phyloP scores from a whole-genome alignment of 305 asterid species.

The Vinca major region DNA sequence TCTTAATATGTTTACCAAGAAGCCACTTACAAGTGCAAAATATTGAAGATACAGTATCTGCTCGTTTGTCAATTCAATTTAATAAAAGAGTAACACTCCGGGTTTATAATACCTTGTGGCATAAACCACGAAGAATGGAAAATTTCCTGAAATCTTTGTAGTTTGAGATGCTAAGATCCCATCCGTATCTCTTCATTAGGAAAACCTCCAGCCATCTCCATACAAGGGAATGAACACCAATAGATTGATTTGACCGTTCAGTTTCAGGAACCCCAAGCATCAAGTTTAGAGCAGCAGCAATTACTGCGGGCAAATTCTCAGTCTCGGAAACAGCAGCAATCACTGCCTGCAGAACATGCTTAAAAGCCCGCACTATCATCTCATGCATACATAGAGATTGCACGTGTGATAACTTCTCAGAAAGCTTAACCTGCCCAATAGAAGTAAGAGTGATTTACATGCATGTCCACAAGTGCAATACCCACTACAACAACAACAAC shows the following conservation, averaged over 20 bases:
- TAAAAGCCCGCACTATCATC: conserved; percentile 91
- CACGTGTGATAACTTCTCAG: conserved; percentile 91
- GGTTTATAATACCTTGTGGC: conserved; percentile 67
- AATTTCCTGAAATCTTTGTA: conserved; percentile 74
- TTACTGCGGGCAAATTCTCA: conserved; percentile 61
- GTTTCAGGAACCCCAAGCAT: conserved; percentile 84
- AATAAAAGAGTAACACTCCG: too few species aligned
- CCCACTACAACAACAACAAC: too few species aligned
- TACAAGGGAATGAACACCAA: conserved; percentile 54
- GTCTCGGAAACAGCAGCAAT: conserved; percentile 63
- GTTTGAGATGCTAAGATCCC: conserved; percentile 61
- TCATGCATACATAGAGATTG: conserved; percentile 95
- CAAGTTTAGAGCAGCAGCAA: conserved; percentile 76
- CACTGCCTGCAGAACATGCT: conserved; percentile 86
- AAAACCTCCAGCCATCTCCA: conserved; percentile 90
- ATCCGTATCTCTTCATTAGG: conserved; percentile 72
- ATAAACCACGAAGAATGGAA: conserved; percentile 92
- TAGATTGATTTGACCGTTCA: conserved; percentile 31
- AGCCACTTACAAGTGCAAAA: background rate
- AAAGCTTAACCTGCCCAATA: conserved; percentile 76
- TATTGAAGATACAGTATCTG: background rate
- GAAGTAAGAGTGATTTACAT: conserved; percentile 16
- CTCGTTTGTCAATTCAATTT: background rate
- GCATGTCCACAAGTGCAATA: conserved; percentile 11
- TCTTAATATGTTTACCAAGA: background rate